phyloP scores from a whole-genome alignment of 2,329 filamentous ascomycete species.

The Hypoxylon sp. region DNA sequence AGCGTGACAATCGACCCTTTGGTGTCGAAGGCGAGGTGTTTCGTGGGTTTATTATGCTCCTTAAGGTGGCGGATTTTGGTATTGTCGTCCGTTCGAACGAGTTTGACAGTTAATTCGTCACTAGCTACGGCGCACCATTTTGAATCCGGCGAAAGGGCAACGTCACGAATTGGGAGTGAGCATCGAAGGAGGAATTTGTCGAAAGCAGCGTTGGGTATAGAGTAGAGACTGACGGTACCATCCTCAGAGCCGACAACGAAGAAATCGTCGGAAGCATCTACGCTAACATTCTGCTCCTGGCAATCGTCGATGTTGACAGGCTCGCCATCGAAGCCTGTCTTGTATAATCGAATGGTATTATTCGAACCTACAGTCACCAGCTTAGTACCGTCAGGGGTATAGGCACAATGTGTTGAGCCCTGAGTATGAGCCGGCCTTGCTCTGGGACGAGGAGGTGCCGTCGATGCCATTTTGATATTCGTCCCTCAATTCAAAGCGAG shows the following conservation, averaged over 20 bases:
- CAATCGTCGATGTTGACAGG: constrained; percentile 93
- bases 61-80: constrained; percentile 81
- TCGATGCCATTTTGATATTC: constrained; percentile 56
- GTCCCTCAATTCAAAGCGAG: constrained; percentile 17
- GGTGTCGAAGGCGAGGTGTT: constrained; percentile 90
- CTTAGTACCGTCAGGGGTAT: constrained; percentile 88
- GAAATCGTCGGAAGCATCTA: constrained; percentile 82
- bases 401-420: constrained; percentile 87
- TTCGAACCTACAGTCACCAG: constrained; percentile 94
- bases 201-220: constrained; percentile 79
- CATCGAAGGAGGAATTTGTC: constrained; percentile 87
- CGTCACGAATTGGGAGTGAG: constrained; percentile 87
- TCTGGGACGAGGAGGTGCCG: constrained; percentile 66
- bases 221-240: constrained; percentile 95
- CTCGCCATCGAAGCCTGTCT: constrained; percentile 91
- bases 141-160: constrained; percentile 84
- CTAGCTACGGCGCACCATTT: constrained; percentile 96
- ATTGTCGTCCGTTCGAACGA: constrained; percentile 87
- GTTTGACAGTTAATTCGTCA: constrained; percentile 92
- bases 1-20: constrained; percentile 81
- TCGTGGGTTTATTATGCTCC: constrained; percentile 89
- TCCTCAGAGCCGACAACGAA: constrained; percentile 94
- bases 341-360: constrained; percentile 93
- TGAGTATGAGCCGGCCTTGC: constrained; percentile 83
- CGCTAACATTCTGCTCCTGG: constrained; percentile 85